A percentile compares a stretch with the other conserved stretches of the same genome.
Evolutionary conservation across 2,329 filamentous ascomycete species (phyloP).

Genomic region (Aspergillus brasiliensis): DNA sequence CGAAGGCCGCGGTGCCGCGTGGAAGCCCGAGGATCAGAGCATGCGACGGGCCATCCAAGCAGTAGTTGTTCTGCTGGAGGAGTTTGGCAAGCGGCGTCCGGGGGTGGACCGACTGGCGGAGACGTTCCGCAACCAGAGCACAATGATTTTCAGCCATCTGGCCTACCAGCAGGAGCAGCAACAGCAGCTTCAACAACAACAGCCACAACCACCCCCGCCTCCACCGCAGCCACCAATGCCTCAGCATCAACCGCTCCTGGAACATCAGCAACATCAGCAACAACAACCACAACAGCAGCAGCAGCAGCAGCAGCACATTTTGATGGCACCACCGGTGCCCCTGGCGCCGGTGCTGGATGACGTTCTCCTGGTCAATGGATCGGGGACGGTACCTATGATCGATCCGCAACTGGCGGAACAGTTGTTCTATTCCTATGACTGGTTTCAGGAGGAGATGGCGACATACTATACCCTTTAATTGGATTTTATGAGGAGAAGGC

Average conservation of each 20-base stretch:
- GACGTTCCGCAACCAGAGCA: constrained; percentile 43
- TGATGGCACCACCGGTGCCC: constrained; percentile 30
- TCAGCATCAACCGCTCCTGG: constrained; percentile 2
- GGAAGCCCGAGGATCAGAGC: constrained; percentile 40
- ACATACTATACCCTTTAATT: constrained; percentile 41
- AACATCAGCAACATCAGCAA: constrained; percentile 10
- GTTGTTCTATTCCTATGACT: constrained; percentile 42
- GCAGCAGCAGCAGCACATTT: constrained; percentile 13
- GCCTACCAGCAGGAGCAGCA: constrained; percentile 36
- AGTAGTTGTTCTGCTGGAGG: constrained; percentile 39
- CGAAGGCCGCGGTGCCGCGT: constrained; percentile 31
- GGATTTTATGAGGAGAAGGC: not conserved
- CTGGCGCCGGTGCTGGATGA: constrained; percentile 39
- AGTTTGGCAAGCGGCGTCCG: constrained; percentile 41
- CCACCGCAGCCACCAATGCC: constrained; percentile 5
- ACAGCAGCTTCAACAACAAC: constrained; percentile 18
- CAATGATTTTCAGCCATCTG: constrained; percentile 40
- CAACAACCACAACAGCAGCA: constrained; percentile 13
- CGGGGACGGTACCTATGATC: constrained; percentile 33
- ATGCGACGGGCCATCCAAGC: constrained; percentile 42
- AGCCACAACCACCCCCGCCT: constrained; percentile 14
- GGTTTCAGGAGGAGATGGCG: constrained; percentile 44
- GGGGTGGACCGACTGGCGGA: constrained; percentile 41
- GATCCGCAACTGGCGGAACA: constrained; percentile 42
- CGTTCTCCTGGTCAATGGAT: constrained; percentile 36